phyloP scores from a whole-genome alignment of 1,284 basidiomycete species.

The Earliella scabrosa region DNA sequence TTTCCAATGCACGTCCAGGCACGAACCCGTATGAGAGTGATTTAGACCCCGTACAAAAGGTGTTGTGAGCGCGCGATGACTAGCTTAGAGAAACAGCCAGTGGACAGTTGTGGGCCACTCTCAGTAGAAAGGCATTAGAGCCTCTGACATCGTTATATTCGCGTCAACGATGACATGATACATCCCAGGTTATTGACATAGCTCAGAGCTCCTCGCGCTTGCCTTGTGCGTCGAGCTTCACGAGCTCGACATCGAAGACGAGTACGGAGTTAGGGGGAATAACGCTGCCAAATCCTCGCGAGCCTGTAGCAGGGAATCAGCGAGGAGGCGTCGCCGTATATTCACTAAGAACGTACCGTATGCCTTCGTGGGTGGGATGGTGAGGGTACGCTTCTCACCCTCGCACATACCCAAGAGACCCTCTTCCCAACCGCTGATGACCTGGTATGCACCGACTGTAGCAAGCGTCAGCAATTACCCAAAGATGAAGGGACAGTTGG shows the following conservation, averaged over 20 bases:
- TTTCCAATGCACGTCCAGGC: too few relatives aligned
- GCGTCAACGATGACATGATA: too few relatives aligned
- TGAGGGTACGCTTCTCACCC: slow-evolving; percentile 90
- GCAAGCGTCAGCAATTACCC: slow-evolving; percentile 1
- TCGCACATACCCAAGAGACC: slow-evolving; percentile 87
- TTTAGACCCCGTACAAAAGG: too few relatives aligned
- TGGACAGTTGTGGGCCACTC: too few relatives aligned
- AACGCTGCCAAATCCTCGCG: slow-evolving; percentile 72
- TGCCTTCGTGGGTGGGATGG: slow-evolving; percentile 77
- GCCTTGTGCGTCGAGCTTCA: slow-evolving; percentile 48
- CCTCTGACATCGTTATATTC: too few relatives aligned
- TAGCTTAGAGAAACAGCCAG: too few relatives aligned
- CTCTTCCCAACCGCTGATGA: slow-evolving; percentile 85
- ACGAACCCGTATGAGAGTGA: too few relatives aligned
- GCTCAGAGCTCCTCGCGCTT: slow-evolving; percentile 43
- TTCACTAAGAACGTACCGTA: slow-evolving; percentile 70
- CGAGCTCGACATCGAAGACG: slow-evolving; percentile 88
- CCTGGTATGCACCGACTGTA: slow-evolving; percentile 78
- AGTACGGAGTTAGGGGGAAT: slow-evolving; percentile 88
- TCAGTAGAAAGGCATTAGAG: too few relatives aligned
- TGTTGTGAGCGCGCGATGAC: too few relatives aligned
- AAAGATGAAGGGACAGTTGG: too few relatives aligned
- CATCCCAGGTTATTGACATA: too few relatives aligned
- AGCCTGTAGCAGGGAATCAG: slow-evolving; percentile 50
- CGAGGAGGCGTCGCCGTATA: neutral